Evolutionary conservation across 2,329 filamentous ascomycete genomes (phyloP).

Genomic region (Sphaerulina vaccinii): DNA sequence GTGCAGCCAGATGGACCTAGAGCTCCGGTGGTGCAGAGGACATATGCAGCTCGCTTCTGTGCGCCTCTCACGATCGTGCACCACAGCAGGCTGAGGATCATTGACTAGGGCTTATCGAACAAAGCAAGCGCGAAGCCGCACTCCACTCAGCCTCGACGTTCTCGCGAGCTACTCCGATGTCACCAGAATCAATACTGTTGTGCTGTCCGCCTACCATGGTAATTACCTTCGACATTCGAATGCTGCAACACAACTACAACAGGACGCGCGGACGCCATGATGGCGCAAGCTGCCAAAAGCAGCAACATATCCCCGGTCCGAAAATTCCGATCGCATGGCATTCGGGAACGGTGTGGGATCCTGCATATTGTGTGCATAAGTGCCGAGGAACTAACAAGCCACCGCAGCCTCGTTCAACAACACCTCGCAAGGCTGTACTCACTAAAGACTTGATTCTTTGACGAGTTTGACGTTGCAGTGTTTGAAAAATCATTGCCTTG

Average conservation of each 20-base stretch:
- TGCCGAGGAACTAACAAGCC: slow-evolving; percentile 2
- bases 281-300: neutral
- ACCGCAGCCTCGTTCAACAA: slow-evolving; percentile 1
- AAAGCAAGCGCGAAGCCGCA: too few species aligned
- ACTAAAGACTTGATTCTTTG: neutral
- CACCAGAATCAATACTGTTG: too few species aligned
- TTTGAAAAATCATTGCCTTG: neutral
- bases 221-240: too few species aligned
- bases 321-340: slow-evolving; percentile 1
- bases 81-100: neutral
- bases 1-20: neutral
- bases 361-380: too few species aligned
- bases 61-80: neutral
- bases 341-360: too few species aligned
- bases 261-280: neutral
- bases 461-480: too few species aligned
- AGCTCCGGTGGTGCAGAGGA: neutral
- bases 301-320: neutral
- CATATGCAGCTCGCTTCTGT: neutral
- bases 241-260: too few species aligned
- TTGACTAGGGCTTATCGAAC: too few species aligned
- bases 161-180: too few species aligned
- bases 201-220: too few species aligned
- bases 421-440: neutral
- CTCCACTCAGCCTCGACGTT: too few species aligned